Conservation (phyloP, 2,329 filamentous ascomycete species). For the Domatiomyces catenatus region DNA sequence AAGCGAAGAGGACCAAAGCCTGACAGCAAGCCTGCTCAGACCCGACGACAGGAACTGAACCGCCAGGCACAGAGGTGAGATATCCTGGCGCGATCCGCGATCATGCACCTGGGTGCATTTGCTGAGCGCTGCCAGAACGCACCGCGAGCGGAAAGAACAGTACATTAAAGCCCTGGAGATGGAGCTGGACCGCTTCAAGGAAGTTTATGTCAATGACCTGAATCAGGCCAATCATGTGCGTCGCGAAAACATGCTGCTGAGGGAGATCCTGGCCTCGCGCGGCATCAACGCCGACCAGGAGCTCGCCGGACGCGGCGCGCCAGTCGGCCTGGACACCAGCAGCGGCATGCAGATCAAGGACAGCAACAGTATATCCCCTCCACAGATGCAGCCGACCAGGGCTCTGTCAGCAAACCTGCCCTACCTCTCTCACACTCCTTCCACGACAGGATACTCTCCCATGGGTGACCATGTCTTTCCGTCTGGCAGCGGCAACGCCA, state of each 20-base stretch:
- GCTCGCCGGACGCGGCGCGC: slow-evolving; percentile 21
- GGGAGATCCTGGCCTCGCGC: slow-evolving; percentile 42
- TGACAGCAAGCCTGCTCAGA: slow-evolving; percentile 87
- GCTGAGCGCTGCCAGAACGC: slow-evolving; percentile 47
- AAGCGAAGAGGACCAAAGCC: slow-evolving; percentile 92
- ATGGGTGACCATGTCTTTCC: slow-evolving; percentile 3
- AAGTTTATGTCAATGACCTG: slow-evolving; percentile 50
- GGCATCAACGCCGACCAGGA: slow-evolving; percentile 43
- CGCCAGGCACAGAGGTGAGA: slow-evolving; percentile 81
- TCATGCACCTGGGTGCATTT: background rate
- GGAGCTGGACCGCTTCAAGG: slow-evolving; percentile 76
- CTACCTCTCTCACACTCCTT: slow-evolving; percentile 1
- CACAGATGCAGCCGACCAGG: slow-evolving; percentile 6
- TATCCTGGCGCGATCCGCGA: background rate
- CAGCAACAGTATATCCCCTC: slow-evolving; percentile 8
- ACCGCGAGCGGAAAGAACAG: slow-evolving; percentile 88
- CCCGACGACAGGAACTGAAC: slow-evolving; percentile 82
- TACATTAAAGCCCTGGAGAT: slow-evolving; percentile 91
- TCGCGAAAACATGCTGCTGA: slow-evolving; percentile 67
- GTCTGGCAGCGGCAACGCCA: slow-evolving; percentile 8
- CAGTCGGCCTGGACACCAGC: slow-evolving; percentile 12
- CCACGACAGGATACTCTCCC: slow-evolving; percentile 10
- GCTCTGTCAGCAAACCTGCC: background rate
- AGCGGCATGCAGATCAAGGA: slow-evolving; percentile 12
- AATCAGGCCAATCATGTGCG: slow-evolving; percentile 41